phyloP scores from a whole-genome alignment of 2,329 filamentous ascomycete species.

The Epicoccum nigrum region DNA sequence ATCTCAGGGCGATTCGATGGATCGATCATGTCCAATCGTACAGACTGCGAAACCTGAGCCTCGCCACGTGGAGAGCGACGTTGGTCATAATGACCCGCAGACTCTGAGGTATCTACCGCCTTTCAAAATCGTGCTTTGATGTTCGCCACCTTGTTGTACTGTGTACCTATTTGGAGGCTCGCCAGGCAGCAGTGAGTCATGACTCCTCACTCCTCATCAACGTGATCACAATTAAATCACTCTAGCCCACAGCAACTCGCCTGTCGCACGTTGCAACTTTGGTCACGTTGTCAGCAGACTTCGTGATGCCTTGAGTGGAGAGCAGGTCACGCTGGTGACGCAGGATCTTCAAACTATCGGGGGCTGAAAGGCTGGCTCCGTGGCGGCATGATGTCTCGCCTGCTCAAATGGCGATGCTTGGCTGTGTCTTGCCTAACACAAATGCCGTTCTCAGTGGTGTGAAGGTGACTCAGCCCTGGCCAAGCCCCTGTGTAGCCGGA shows the following conservation, averaged over 20 bases:
- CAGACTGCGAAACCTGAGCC: background rate
- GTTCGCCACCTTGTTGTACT: background rate
- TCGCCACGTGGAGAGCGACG: background rate
- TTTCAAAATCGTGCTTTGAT: background rate
- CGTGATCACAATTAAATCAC: conserved; percentile 13
- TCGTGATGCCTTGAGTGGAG: conserved; percentile 20
- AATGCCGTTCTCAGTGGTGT: conserved; percentile 18
- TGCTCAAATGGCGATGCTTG: conserved; percentile 27
- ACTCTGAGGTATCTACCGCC: too few relatives aligned
- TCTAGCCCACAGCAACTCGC: conserved; percentile 7
- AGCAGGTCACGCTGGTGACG: conserved; percentile 28
- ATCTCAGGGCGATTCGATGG: background rate
- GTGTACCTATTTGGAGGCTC: conserved; percentile 5
- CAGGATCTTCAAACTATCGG: conserved; percentile 20
- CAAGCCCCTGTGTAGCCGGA: conserved; percentile 12
- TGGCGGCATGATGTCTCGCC: conserved; percentile 23
- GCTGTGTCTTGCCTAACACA: conserved; percentile 10
- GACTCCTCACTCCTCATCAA: conserved; percentile 2
- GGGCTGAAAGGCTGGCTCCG: conserved; percentile 12
- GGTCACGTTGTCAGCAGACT: conserved; percentile 42
- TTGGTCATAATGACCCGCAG: conserved; percentile 11
- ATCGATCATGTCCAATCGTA: background rate
- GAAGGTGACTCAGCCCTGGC: conserved; percentile 34
- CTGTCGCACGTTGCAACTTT: conserved; percentile 11
- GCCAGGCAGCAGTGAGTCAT: conserved; percentile 21